Evolutionary conservation across 2,329 filamentous ascomycete genomes (phyloP).

Genomic region (Beauveria sp.): DNA sequence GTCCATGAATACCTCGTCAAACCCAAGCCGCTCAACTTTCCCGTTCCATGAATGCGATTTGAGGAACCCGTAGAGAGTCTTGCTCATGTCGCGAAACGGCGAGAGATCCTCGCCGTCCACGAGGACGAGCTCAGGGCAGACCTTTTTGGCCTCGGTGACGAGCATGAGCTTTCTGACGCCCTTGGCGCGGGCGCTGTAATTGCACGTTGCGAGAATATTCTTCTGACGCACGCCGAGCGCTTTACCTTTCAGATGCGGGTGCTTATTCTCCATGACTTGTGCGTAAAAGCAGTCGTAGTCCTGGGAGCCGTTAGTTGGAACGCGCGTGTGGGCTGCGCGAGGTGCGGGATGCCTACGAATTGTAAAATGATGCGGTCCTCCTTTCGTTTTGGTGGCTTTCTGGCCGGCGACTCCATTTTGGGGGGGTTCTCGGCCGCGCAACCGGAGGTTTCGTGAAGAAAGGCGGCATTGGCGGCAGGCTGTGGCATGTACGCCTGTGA

Average conservation of each 20-base stretch:
- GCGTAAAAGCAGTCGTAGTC: constrained; percentile 94
- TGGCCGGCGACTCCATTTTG: constrained; percentile 16
- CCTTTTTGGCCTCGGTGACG: constrained; percentile 68
- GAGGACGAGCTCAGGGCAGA: constrained; percentile 79
- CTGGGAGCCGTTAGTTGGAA: constrained; percentile 28
- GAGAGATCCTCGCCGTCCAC: constrained; percentile 81
- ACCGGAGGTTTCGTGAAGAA: not conserved
- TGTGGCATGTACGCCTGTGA: not conserved
- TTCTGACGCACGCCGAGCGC: constrained; percentile 88
- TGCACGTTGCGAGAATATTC: constrained; percentile 86
- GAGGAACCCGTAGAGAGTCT: constrained; percentile 68
- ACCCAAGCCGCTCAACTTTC: constrained; percentile 73
- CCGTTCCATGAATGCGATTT: constrained; percentile 68
- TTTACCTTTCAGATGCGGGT: constrained; percentile 61
- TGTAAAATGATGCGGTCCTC: constrained; percentile 69
- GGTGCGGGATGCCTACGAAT: constrained; percentile 51
- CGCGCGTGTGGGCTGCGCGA: constrained; percentile 7
- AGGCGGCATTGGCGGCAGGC: not conserved
- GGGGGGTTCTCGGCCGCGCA: not conserved
- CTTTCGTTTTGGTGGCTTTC: constrained; percentile 37
- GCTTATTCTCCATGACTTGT: constrained; percentile 76
- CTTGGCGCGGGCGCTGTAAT: constrained; percentile 77
- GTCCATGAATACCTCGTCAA: constrained; percentile 78
- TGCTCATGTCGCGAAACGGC: constrained; percentile 79
- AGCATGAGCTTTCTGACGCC: constrained; percentile 77